Percentiles rank a stretch among this genome's conserved stretches.
These are phyloP conservation scores for Zygotorulaspora danielsina DNA, from an alignment of 805 yeast species.

Conservation along the genomic window DNA sequence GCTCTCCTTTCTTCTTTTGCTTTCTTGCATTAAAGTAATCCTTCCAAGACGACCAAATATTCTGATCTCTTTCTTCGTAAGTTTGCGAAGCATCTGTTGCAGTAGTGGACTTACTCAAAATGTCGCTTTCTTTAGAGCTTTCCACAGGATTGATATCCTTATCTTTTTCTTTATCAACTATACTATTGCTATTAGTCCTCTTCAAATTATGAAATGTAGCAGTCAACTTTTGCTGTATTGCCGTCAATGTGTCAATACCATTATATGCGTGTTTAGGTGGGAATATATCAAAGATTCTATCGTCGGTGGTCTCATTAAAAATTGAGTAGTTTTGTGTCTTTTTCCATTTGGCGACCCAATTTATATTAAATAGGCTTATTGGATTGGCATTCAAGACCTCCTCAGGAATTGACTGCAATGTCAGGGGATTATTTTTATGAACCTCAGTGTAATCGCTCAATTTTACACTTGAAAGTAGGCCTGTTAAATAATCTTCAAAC, in stretches of 20 bases:
- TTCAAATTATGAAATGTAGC: slow-evolving; percentile 34
- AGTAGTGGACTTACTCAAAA: slow-evolving; percentile 1
- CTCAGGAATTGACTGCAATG: slow-evolving; percentile 32
- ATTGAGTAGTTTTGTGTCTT: slow-evolving; percentile 50
- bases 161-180: slow-evolving; percentile 2
- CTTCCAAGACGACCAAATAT: slow-evolving; percentile 27
- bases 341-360: slow-evolving; percentile 53
- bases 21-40: slow-evolving; percentile 28
- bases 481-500: slow-evolving; percentile 85
- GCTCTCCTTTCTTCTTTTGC: slow-evolving; percentile 8
- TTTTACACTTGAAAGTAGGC: slow-evolving; percentile 68
- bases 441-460: slow-evolving; percentile 52
- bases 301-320: slow-evolving; percentile 57
- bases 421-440: slow-evolving; percentile 37
- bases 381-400: slow-evolving; percentile 33
- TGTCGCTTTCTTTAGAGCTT: slow-evolving; percentile 4
- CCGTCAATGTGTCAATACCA: slow-evolving; percentile 27
- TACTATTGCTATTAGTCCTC: slow-evolving; percentile 15
- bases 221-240: slow-evolving; percentile 30
- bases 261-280: slow-evolving; percentile 43
- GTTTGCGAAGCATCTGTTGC: slow-evolving; percentile 3
- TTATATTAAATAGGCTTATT: slow-evolving; percentile 40
- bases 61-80: slow-evolving; percentile 10
- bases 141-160: slow-evolving; percentile 5
- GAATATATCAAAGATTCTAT: slow-evolving; percentile 61